phyloP scores from a whole-genome alignment of 148 eudicot species.

The Chenopodium formosanum region DNA sequence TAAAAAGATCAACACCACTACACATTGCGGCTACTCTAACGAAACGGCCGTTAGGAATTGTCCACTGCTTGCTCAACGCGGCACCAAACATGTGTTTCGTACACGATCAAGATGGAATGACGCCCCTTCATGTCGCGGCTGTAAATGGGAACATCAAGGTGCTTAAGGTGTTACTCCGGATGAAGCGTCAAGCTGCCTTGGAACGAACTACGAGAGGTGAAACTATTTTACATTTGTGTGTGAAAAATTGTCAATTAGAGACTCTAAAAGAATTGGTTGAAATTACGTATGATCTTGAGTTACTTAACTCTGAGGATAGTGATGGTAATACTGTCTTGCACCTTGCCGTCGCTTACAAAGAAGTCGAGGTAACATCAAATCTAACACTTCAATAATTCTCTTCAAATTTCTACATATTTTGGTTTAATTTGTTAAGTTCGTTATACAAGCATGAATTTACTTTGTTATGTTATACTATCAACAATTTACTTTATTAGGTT shows the following conservation, averaged over 20 bases:
- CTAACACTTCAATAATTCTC: no score
- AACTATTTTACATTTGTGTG: slow-evolving; percentile 28
- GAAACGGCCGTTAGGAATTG: no score
- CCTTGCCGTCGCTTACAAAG: slow-evolving; percentile 9
- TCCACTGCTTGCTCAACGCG: no score
- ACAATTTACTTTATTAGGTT: no score
- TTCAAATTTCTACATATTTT: no score
- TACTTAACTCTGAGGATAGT: neutral
- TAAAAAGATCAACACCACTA: no score
- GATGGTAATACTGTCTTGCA: slow-evolving; percentile 28
- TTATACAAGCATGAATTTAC: no score
- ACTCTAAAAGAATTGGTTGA: neutral
- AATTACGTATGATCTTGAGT: neutral
- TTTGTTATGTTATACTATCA: no score
- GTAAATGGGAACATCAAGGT: neutral
- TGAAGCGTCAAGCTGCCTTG: neutral
- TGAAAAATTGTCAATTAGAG: slow-evolving; percentile 12
- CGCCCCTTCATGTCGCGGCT: neutral
- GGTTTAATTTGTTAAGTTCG: no score
- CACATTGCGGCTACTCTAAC: no score
- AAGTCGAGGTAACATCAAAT: neutral
- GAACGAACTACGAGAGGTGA: neutral
- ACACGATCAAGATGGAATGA: neutral
- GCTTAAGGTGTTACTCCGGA: neutral
- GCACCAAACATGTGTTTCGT: neutral